phyloP scores from a whole-genome alignment of 306 rosid genomes.

The Cicer chorassanicum region DNA sequence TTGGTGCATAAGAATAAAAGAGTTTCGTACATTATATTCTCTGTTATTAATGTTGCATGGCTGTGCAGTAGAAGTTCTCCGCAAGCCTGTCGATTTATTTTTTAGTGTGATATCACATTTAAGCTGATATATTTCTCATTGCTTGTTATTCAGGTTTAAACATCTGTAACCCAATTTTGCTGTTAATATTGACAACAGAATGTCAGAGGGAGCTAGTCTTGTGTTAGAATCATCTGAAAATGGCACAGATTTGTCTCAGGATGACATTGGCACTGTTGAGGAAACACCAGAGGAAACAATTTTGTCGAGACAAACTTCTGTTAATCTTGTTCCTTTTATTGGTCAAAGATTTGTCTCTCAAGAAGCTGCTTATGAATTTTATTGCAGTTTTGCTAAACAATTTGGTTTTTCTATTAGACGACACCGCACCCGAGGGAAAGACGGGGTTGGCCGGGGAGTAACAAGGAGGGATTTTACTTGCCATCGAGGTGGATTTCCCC shows the following conservation, averaged over 20 bases:
- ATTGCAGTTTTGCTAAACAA: conserved; percentile 83
- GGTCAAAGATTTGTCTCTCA: conserved; percentile 86
- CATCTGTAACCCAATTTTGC: conserved; percentile 17
- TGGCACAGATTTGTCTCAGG: conserved; percentile 78
- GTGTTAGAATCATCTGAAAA: conserved; percentile 77
- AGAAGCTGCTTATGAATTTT: conserved; percentile 90
- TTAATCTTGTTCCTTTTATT: conserved; percentile 78
- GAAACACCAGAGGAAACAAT: conserved; percentile 70
- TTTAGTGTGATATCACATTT: conserved; percentile 19
- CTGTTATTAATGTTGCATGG: conserved; percentile 12
- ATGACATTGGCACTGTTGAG: conserved; percentile 71
- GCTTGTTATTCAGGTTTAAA: conserved; percentile 45
- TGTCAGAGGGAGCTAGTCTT: conserved; percentile 71
- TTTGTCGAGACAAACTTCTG: conserved; percentile 78
- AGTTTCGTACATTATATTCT: background rate
- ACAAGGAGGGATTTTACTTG: conserved; percentile 90
- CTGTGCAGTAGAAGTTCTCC: conserved; percentile 16
- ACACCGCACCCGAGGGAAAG: conserved; percentile 88
- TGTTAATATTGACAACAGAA: conserved; percentile 37
- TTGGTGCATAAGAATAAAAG: background rate
- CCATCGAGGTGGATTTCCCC: conserved; percentile 88
- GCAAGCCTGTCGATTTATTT: conserved; percentile 8
- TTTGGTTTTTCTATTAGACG: conserved; percentile 88
- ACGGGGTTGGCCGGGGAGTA: conserved; percentile 90
- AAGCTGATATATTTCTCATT: conserved; percentile 1